Evolutionary conservation across 2,329 filamentous ascomycete species (phyloP).

Genomic region (Sphaerulina vaccinii): DNA sequence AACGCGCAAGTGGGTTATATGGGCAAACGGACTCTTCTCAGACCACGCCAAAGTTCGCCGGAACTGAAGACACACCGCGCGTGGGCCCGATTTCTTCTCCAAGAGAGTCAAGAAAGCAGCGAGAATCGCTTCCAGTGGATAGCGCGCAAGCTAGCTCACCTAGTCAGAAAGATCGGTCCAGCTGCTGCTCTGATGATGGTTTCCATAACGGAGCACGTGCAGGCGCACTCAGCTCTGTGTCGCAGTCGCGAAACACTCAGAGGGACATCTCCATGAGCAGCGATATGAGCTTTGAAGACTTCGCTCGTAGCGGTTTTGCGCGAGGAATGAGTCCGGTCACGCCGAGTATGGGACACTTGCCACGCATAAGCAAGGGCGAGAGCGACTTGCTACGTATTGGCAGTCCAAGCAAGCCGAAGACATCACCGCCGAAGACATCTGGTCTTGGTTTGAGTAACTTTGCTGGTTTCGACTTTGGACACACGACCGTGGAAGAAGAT

Average conservation of each 20-base stretch:
- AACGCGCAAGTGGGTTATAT: background rate
- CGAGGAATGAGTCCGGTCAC: slow-evolving; percentile 3
- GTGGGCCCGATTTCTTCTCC: too few species aligned
- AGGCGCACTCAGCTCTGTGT: background rate
- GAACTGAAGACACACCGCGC: background rate
- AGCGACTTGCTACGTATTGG: background rate
- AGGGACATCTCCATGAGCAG: slow-evolving; percentile 9
- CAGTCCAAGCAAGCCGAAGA: background rate
- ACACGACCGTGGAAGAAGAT: slow-evolving; percentile 4
- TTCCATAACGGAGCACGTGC: too few species aligned
- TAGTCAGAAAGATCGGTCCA: too few species aligned
- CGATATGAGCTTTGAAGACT: slow-evolving; percentile 21
- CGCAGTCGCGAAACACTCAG: slow-evolving; percentile 6
- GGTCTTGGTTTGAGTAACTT: slow-evolving; percentile 23
- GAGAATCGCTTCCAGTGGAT: too few species aligned
- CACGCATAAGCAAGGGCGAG: background rate
- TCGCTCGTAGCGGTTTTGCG: slow-evolving; percentile 13
- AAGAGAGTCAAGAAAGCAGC: too few species aligned
- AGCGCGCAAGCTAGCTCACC: too few species aligned
- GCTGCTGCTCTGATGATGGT: too few species aligned
- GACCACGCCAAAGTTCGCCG: background rate
- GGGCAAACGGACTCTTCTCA: background rate
- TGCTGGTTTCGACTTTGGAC: slow-evolving; percentile 20
- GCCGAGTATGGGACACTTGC: background rate
- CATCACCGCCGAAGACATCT: slow-evolving; percentile 3